A percentile compares a stretch with the other conserved stretches of the same genome.
These are phyloP conservation scores for Iberis pinnata DNA, from an alignment of 345 rosid genomes.

Conservation along the genomic window DNA sequence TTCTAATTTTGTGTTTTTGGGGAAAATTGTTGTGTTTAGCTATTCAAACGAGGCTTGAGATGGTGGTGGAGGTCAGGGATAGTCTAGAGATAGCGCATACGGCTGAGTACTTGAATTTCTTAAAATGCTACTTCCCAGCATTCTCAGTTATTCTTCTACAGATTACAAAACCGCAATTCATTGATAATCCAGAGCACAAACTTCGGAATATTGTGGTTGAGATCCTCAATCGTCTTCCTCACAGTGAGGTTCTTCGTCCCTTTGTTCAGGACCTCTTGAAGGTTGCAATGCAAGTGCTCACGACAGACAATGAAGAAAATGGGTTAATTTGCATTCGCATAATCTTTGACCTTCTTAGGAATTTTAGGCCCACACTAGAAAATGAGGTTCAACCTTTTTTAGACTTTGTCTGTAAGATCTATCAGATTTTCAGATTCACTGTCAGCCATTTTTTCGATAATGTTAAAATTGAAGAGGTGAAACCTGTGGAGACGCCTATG, in stretches of 20 bases:
- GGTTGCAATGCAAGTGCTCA: conserved; percentile 96
- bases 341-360: conserved; percentile 89
- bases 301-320: conserved; percentile 90
- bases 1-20: not conserved
- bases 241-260: conserved; percentile 96
- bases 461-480: conserved; percentile 56
- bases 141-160: conserved; percentile 70
- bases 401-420: conserved; percentile 94
- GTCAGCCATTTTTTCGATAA: conserved; percentile 87
- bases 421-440: conserved; percentile 73
- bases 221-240: conserved; percentile 91
- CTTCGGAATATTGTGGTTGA: conserved; percentile 82
- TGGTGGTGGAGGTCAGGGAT: conserved; percentile 95
- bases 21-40: conserved; percentile 38
- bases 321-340: conserved; percentile 91
- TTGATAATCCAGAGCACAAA: conserved; percentile 87
- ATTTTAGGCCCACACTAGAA: conserved; percentile 86
- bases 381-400: conserved; percentile 92
- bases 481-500: conserved; percentile 67
- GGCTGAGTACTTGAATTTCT: conserved; percentile 87
- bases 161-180: conserved; percentile 71
- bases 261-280: conserved; percentile 94
- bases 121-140: conserved; percentile 88
- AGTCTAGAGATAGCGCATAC: conserved; percentile 98
- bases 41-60: conserved; percentile 65